Conservation (phyloP, 257 asterid species). For the Echium plantagineum region DNA sequence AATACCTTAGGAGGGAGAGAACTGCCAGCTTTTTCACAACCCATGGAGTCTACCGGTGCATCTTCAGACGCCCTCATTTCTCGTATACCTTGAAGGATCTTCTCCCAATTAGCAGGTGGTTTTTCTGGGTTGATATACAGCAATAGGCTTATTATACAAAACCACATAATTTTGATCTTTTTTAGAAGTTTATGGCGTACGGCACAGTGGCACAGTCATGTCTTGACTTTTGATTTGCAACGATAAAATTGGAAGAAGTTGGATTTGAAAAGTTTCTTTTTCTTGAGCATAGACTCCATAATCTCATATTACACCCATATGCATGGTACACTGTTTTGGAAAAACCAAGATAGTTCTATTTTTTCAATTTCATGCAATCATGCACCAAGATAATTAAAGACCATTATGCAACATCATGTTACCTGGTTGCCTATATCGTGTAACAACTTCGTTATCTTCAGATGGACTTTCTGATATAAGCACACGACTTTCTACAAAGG, state of each 20-base stretch:
- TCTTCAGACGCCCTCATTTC: conserved; percentile 81
- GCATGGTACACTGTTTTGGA: background rate
- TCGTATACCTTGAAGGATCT: conserved; percentile 67
- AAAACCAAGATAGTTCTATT: background rate
- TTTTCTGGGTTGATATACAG: conserved; percentile 25
- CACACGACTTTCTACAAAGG: background rate
- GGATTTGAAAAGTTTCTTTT: background rate
- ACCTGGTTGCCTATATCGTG: background rate
- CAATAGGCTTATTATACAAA: conserved; percentile 1
- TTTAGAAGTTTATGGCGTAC: background rate
- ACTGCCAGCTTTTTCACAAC: conserved; percentile 91
- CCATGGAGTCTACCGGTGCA: conserved; percentile 99
- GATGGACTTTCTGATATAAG: background rate
- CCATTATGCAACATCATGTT: background rate
- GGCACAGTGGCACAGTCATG: background rate
- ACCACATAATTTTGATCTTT: background rate
- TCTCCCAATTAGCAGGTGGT: conserved; percentile 68
- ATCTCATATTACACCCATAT: background rate
- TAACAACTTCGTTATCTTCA: background rate
- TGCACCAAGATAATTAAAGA: background rate
- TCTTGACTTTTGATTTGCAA: background rate
- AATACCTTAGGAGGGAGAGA: conserved; percentile 87
- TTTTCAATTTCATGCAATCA: background rate
- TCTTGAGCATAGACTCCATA: background rate
- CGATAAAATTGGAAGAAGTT: background rate